Conservation (phyloP, 2,329 filamentous ascomycete genomes). For the Intubia oerlemansii region DNA sequence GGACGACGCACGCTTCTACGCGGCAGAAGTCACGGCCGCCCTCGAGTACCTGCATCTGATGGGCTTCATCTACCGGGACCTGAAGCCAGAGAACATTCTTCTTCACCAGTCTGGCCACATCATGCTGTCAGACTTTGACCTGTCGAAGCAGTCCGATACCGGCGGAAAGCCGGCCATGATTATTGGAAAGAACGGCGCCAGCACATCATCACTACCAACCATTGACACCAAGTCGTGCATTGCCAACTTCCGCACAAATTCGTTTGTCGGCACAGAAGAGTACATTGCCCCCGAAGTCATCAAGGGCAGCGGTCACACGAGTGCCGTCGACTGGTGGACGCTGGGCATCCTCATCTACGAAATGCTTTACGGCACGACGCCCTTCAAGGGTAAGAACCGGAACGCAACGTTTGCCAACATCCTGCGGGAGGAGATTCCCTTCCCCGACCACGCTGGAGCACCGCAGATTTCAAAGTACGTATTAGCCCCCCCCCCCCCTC, state of each 20-base stretch:
- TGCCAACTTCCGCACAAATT: conserved; percentile 93
- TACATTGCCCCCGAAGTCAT: conserved; percentile 98
- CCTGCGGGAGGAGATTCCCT: conserved; percentile 81
- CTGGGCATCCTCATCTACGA: conserved; percentile 93
- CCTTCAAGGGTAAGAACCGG: conserved; percentile 97
- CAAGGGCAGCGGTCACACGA: conserved; percentile 94
- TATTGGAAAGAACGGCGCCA: conserved; percentile 70
- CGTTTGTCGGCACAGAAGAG: conserved; percentile 94
- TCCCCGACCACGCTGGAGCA: conserved; percentile 68
- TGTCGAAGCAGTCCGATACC: conserved; percentile 92
- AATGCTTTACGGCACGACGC: conserved; percentile 96
- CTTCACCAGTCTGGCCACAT: conserved; percentile 99
- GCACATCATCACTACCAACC: conserved; percentile 71
- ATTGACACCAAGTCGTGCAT: conserved; percentile 98
- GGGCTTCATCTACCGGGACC: conserved; percentile 96
- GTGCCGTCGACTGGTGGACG: conserved; percentile 98
- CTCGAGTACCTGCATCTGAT: conserved; percentile 94
- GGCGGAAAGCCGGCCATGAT: conserved; percentile 98
- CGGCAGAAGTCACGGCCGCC: conserved; percentile 89
- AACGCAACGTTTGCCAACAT: conserved; percentile 98
- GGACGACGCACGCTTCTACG: conserved; percentile 92
- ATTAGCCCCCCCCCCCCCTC: background rate
- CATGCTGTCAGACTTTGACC: conserved; percentile 97
- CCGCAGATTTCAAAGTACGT: conserved; percentile 84
- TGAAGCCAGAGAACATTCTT: conserved; percentile 96